Evolutionary conservation across 129 eudicot species (phyloP), one percentile per base, ranked within the genome.

Genomic region (Saposhnikovia divaricata): DNA sequence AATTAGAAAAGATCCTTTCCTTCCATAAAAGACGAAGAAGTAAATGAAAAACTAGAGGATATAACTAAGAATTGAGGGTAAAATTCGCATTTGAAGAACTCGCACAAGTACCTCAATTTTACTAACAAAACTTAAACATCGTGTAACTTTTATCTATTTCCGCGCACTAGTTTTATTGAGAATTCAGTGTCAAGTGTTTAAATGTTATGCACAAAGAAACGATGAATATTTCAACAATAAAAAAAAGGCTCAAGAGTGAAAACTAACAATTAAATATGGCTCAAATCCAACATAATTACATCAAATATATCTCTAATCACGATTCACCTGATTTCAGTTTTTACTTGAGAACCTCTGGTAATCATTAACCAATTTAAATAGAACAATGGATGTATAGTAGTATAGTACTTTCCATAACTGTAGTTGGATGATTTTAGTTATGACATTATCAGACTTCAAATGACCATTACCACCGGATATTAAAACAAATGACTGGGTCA

Each of bases 401-500:
- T 68, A 14, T 4, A 27, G 72, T 28, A 28, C 31, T 16, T 74
- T 72, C 38, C 31, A 61, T 61, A n/a, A 27, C 79, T 51, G 47
- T 73, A 12, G 46, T 66, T 57, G 72, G 16, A 53, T 11, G n/a
- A 34, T 61, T 38, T 39, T 8, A 77, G 57, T 39, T 53, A 4
- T 14, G 37, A 10, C 28, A 9, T 13, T 25, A 77, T 25, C 44
- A 43, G 21, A 78, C 8, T 42, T 59, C 23, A 34, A 5, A 77
- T 19, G 28, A 37, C n/a, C 14, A 77, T 77, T 65, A 14, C 38
- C 25, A n/a, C 45, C 43, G 28, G 25, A 31, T 27, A 51, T 50
- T 65, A 72, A 77, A 37, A 14, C 44, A 50, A 77, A 55, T 9
- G 46, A 74, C 76, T 23, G 51, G 75, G 50, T 70, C 40, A 72